Conservation (phyloP, 179 eudicot genomes). For the Gypsophila paniculata region DNA sequence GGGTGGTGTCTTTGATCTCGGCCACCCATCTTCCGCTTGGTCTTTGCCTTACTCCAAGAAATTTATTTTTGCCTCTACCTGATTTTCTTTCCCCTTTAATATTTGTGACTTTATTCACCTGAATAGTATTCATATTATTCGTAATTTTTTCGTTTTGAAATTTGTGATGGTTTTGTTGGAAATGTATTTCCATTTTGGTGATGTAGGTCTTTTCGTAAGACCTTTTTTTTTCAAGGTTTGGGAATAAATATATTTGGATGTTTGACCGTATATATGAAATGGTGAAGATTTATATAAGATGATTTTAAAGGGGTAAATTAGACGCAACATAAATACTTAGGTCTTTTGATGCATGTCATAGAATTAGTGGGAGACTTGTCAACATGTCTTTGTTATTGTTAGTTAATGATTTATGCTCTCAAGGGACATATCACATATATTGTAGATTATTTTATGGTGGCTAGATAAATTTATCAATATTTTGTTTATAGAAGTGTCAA, state of each 20-base stretch:
- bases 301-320: constrained; percentile 16
- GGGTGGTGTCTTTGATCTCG: constrained; percentile 73
- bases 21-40: constrained; percentile 88
- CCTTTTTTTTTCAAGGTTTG: background rate
- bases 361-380: constrained; percentile 35
- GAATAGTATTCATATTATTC: constrained; percentile 13
- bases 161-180: constrained; percentile 36
- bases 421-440: background rate
- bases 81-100: constrained; percentile 37
- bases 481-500: background rate
- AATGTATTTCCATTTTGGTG: constrained; percentile 48
- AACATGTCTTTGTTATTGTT: constrained; percentile 30
- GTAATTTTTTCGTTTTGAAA: constrained; percentile 11
- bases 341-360: constrained; percentile 5
- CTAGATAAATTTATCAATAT: constrained; percentile 3
- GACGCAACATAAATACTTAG: background rate
- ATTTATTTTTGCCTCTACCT: constrained; percentile 34
- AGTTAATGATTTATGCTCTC: constrained; percentile 12
- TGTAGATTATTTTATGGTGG: constrained; percentile 12
- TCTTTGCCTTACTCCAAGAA: constrained; percentile 79
- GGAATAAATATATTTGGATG: background rate
- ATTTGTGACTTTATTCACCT: constrained; percentile 31
- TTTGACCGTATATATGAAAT: constrained; percentile 10
- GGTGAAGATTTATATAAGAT: background rate
- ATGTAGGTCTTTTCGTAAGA: background rate